These are phyloP conservation scores for Naegleria gruberi DNA, from an alignment of 208 protist species.

Conservation along the genomic window DNA sequence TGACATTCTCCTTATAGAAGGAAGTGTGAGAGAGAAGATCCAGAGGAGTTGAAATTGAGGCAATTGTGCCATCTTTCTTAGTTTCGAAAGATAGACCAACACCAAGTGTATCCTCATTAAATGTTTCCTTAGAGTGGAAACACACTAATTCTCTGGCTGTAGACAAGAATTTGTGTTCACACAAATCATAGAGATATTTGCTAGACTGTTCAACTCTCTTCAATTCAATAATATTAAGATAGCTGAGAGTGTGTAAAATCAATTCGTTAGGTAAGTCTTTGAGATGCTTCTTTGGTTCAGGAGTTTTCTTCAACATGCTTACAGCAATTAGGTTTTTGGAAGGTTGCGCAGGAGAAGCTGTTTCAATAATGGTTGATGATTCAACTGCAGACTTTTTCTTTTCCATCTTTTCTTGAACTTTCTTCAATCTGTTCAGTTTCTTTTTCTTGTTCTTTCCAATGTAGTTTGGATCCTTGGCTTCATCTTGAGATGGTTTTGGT, in stretches of 20 bases:
- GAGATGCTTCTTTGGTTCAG: too few relatives aligned
- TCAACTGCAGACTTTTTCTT: too few relatives aligned
- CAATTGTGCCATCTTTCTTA: conserved; percentile 19
- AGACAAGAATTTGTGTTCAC: not conserved
- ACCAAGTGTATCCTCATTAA: conserved; percentile 39
- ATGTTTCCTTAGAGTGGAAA: conserved; percentile 31
- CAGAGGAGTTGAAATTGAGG: not conserved
- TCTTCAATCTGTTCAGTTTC: too few relatives aligned
- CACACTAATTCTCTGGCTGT: conserved; percentile 30
- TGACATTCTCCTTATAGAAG: conserved; percentile 34
- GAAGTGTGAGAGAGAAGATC: conserved; percentile 23
- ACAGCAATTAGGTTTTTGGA: too few relatives aligned
- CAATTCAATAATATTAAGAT: not conserved
- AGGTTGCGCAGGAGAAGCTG: too few relatives aligned
- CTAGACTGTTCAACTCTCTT: not conserved
- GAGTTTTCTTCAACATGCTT: too few relatives aligned
- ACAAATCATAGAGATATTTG: not conserved
- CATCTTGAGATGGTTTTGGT: too few relatives aligned
- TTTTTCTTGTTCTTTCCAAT: too few relatives aligned
- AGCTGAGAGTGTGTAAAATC: not conserved
- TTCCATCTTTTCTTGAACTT: too few relatives aligned
- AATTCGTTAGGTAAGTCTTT: not conserved
- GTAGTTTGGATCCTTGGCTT: too few relatives aligned
- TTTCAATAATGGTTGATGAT: too few relatives aligned
- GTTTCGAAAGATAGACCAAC: conserved; percentile 29